These are phyloP conservation scores for Aureobasidium namibiae DNA, from an alignment of 2,329 filamentous ascomycete genomes.

Conservation along the genomic window DNA sequence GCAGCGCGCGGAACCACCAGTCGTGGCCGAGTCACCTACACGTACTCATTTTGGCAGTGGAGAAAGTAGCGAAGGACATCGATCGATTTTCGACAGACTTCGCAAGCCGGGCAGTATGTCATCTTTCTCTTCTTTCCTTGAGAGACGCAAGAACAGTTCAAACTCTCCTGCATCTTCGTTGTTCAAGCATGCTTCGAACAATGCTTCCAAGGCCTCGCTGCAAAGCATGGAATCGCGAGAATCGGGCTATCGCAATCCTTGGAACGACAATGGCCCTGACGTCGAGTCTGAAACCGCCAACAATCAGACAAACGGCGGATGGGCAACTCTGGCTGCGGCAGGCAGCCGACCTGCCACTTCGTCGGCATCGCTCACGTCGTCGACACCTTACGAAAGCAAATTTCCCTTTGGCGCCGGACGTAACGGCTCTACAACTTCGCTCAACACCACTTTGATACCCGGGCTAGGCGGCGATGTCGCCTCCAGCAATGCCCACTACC, in stretches of 20 bases:
- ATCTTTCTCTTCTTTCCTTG: constrained; percentile 91
- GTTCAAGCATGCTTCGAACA: constrained; percentile 80
- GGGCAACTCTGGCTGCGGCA: constrained; percentile 42
- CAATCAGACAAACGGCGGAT: constrained; percentile 30
- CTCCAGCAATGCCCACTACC: constrained; percentile 17
- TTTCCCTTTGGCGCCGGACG: constrained; percentile 51
- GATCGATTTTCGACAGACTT: constrained; percentile 82
- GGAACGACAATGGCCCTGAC: constrained; percentile 97
- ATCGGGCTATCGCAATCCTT: constrained; percentile 79
- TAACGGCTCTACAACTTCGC: constrained; percentile 30
- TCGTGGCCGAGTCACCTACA: constrained; percentile 77
- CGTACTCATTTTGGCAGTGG: constrained; percentile 78
- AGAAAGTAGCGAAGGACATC: constrained; percentile 56
- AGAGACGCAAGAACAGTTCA: constrained; percentile 88
- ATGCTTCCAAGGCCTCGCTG: constrained; percentile 88
- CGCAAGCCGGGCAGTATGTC: constrained; percentile 93
- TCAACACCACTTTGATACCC: constrained; percentile 29
- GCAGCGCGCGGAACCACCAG: constrained; percentile 76
- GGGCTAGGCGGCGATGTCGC: constrained; percentile 31
- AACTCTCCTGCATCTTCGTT: constrained; percentile 63
- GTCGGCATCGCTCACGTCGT: constrained; percentile 49
- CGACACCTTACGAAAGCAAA: constrained; percentile 54
- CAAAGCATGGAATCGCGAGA: constrained; percentile 93
- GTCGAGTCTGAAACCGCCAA: constrained; percentile 66
- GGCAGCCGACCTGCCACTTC: constrained; percentile 57